phyloP scores from a whole-genome alignment of 495 filamentous ascomycete species.

The Aspergillus taichungensis region DNA sequence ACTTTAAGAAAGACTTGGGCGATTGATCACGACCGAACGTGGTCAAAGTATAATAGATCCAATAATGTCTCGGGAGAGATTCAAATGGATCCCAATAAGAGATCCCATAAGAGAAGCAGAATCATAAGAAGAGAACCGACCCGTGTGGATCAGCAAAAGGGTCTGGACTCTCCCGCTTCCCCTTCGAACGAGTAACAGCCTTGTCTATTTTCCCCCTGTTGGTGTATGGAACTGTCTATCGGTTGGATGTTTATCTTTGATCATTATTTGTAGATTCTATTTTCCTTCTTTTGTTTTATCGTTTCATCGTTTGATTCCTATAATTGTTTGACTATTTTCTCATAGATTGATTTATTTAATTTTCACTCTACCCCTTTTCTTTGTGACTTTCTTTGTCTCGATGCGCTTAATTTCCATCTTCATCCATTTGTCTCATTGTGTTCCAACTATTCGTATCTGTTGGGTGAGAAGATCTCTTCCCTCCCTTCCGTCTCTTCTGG shows the following conservation, averaged over 20 bases:
- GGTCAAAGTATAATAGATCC: no score
- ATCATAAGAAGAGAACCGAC: no score
- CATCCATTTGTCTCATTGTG: no score
- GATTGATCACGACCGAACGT: no score
- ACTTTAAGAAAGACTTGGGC: no score
- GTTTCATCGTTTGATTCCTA: not conserved
- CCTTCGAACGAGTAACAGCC: slow-evolving; percentile 2
- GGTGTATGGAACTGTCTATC: no score
- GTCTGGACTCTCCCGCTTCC: slow-evolving; percentile 5
- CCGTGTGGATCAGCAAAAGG: not conserved
- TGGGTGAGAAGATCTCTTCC: not conserved
- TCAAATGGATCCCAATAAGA: no score
- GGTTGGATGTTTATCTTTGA: not conserved
- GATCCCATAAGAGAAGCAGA: no score
- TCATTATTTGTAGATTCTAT: slow-evolving; percentile 1
- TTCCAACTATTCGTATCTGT: no score
- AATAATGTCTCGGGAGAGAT: no score
- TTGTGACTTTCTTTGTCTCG: no score
- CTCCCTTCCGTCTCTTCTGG: not conserved
- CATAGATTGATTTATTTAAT: not conserved
- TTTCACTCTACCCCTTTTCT: not conserved
- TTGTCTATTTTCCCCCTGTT: not conserved
- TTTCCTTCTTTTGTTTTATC: not conserved
- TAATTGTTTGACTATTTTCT: not conserved
- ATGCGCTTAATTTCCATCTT: not conserved